Evolutionary conservation across 192 early-diverging fungal species (phyloP), one percentile per base, ranked within the genome.

Genomic region (Entomortierella parvispora): DNA sequence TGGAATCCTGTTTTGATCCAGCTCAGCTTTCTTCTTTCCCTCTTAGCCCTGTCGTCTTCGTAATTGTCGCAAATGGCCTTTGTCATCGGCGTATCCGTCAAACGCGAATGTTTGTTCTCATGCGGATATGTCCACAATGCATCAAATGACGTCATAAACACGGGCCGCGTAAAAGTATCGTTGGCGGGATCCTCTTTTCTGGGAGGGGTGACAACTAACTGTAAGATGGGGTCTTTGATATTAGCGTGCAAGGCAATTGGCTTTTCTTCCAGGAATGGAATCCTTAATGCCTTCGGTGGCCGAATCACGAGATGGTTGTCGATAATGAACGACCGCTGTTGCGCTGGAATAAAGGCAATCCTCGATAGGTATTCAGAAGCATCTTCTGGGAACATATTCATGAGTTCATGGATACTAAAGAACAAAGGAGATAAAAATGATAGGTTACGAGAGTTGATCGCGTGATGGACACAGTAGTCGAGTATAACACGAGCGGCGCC

Each of bases 401-500:
- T 72, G 14, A 72, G 14, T 11, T 65, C 48, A 14, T 47, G 34
- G 17, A 72, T 17, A 12, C 34, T 58, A 1, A 34, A 40, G 26
- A 72, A 65, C 17, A 72, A 14, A 2, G 61, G 62, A 1, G 53
- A 32, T 9, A 72, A 9, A 29, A 65, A 72, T 7, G 70, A 14
- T 2, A 72, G 37, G 9, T 72, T 65, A 12, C 43, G 17, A 2
- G 62, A 72, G 0, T 25, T 10, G 14, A 18, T 58, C 14, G 70
- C 70, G 33, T 64, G 61, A 17, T 22, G 49, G 7, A 59, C 48
- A 29, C 62, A 65, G 56, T 72, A 72, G 2, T 72, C 62, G 46
- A 72, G 59, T 12, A 72, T 58, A 20, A 65, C 49, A 31, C 63
- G 62, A 48, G 70, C 61, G 17, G 58, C 48, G 12, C 57, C 62